Base-by-base conservation (phyloP, 805 yeast species). In the Candida incommunis region DNA sequence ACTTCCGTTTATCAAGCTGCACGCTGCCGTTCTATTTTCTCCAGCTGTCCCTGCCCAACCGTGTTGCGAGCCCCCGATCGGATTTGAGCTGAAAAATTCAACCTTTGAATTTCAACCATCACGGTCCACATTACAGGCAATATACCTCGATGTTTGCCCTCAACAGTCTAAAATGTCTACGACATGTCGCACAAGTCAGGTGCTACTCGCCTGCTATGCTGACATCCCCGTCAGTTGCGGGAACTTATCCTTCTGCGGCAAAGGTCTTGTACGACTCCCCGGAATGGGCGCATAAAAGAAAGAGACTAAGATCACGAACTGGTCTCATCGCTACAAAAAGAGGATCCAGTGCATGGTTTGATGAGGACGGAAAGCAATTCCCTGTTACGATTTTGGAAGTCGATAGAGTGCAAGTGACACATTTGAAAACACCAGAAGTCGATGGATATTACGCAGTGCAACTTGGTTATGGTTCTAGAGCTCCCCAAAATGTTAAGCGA, bases 351-450 rank as follows among this genome's bases (percentile, higher is more conserved):
- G 77, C 92, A 15, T 83, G 77, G 74, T 90, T 74, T 50, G 72
- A 73, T 23, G 64, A 65, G 29, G 70, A 70, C 13, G 97, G 96
- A 23, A 69, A 68, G 44, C 78, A 78, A 50, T 62, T 71, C 45
- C 88, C 94, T 2, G 92, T 94, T 42, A 92, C 98, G 3, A 82
- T 92, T 5, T 67, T 92, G 35, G 94, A 87, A 59, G 74, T 92
- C 48, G 82, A 87, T 60, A 76, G 88, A 46, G 84, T 85, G 50
- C 97, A 92, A 66, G 97, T 92, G 16, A 64, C 81, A 16, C 72
- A 74, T 57, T 76, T 75, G 55, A 83, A 82, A 60, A 81, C 90
- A 2, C 56, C 70, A 23, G 78, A 72, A n/a, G 69, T 72, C 25
- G 80, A 85, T 55, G 96, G 96, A 2, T 84, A 84, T 63, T 71